These are phyloP conservation scores for Hymenochaete sp. DNA, from an alignment of 1,284 basidiomycete genomes.

Conservation along the genomic window DNA sequence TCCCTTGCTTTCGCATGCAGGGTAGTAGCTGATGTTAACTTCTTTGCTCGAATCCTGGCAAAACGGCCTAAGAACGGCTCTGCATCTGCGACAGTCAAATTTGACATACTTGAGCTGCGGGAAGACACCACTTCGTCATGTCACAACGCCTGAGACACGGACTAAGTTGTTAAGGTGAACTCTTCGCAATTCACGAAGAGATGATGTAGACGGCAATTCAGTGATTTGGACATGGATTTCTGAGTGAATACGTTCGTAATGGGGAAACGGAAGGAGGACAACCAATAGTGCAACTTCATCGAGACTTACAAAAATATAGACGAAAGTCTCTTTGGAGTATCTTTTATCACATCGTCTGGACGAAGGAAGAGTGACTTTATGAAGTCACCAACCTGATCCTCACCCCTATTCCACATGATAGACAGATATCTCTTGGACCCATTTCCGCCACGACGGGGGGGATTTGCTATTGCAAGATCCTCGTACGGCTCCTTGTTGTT, in stretches of 20 bases:
- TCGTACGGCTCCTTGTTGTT: too few relatives aligned
- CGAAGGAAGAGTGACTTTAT: too few relatives aligned
- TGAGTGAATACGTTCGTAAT: constrained; percentile 94
- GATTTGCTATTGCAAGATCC: too few relatives aligned
- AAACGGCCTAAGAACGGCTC: constrained; percentile 89
- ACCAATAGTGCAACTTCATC: constrained; percentile 93
- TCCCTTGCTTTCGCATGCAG: constrained; percentile 88
- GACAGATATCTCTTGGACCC: too few relatives aligned
- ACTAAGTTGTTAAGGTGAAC: constrained; percentile 92
- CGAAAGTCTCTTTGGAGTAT: too few relatives aligned
- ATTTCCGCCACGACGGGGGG: too few relatives aligned
- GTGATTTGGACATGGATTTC: constrained; percentile 97
- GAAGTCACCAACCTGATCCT: too few relatives aligned
- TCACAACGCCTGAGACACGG: constrained; percentile 95
- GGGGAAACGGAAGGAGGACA: constrained; percentile 92
- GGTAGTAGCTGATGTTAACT: constrained; percentile 90
- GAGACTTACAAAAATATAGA: constrained; percentile 91
- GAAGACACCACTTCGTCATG: constrained; percentile 91
- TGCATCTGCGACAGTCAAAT: constrained; percentile 94
- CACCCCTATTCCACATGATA: too few relatives aligned
- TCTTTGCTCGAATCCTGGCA: constrained; percentile 95
- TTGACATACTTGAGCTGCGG: constrained; percentile 99
- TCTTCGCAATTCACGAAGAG: constrained; percentile 90
- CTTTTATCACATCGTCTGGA: too few relatives aligned
- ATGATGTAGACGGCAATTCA: constrained; percentile 83